These are phyloP conservation scores for Quercus alba DNA, from an alignment of 306 rosid genomes.

Conservation along the genomic window DNA sequence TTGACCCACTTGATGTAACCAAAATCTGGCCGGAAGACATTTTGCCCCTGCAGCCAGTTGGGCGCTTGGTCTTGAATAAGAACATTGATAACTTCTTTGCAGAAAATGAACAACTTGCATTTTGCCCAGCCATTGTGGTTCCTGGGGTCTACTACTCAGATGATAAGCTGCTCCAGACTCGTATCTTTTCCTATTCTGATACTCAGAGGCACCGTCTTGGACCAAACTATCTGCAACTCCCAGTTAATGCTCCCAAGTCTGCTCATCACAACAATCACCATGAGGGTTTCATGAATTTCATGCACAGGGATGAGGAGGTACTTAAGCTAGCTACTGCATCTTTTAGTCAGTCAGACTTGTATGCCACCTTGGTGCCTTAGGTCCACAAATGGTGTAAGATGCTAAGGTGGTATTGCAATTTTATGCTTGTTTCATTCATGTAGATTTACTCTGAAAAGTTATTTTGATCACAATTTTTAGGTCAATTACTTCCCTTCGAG, in stretches of 20 bases:
- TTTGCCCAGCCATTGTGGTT: slow-evolving; percentile 77
- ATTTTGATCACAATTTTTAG: slow-evolving; percentile 34
- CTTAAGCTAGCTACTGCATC: slow-evolving; percentile 1
- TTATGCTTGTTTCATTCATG: background rate
- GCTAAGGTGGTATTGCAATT: background rate
- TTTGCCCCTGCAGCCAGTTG: slow-evolving; percentile 92
- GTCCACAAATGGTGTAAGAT: background rate
- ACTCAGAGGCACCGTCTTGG: slow-evolving; percentile 98
- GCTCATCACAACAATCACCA: slow-evolving; percentile 96
- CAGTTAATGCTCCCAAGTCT: slow-evolving; percentile 84
- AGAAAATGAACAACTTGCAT: slow-evolving; percentile 94
- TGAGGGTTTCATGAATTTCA: slow-evolving; percentile 90
- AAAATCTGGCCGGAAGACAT: slow-evolving; percentile 98
- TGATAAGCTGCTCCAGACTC: slow-evolving; percentile 88
- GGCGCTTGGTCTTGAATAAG: slow-evolving; percentile 87
- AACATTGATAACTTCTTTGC: slow-evolving; percentile 95
- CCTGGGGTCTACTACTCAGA: slow-evolving; percentile 87
- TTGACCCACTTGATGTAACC: slow-evolving; percentile 93
- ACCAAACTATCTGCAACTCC: slow-evolving; percentile 93
- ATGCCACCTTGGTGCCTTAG: background rate
- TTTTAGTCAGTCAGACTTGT: background rate
- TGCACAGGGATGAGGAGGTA: slow-evolving; percentile 96
- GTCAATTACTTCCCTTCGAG: slow-evolving; percentile 94
- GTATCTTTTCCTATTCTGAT: slow-evolving; percentile 84
- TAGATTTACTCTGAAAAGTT: slow-evolving; percentile 3